Conservation (phyloP, 768 basidiomycete species). For the Boletus edulis region DNA sequence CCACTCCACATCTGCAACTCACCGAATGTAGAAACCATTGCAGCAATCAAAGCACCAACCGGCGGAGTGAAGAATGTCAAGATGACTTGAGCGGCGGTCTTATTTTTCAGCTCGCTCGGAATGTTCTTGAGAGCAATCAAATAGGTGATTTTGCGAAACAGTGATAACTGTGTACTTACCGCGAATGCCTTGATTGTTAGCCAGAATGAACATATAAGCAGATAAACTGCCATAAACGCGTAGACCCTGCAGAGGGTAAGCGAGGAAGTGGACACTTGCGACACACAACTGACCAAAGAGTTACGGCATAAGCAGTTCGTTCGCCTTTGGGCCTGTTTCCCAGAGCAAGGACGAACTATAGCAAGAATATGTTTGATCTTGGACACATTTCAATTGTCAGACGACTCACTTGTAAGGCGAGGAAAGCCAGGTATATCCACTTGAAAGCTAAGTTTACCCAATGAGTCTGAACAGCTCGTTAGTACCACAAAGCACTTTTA, state of each 20-base stretch:
- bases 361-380: background rate
- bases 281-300: slow-evolving; percentile 55
- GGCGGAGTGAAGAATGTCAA: slow-evolving; percentile 68
- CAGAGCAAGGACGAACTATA: slow-evolving; percentile 64
- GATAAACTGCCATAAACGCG: slow-evolving; percentile 78
- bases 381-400: background rate
- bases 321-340: slow-evolving; percentile 91
- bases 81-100: slow-evolving; percentile 50
- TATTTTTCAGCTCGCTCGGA: slow-evolving; percentile 47
- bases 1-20: slow-evolving; percentile 15
- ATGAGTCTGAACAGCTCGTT: slow-evolving; percentile 51
- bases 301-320: slow-evolving; percentile 63
- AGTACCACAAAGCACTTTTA: background rate
- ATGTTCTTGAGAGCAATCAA: slow-evolving; percentile 45
- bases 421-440: slow-evolving; percentile 85
- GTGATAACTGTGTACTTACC: slow-evolving; percentile 37
- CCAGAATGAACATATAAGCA: slow-evolving; percentile 84
- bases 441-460: slow-evolving; percentile 83
- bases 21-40: slow-evolving; percentile 88
- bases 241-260: slow-evolving; percentile 59
- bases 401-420: slow-evolving; percentile 64
- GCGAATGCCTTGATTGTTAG: slow-evolving; percentile 78
- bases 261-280: background rate
- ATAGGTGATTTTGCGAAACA: background rate
- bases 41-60: slow-evolving; percentile 79